Conservation (phyloP, 2,329 filamentous ascomycete genomes). For the Sporothrix euskadiensis region DNA sequence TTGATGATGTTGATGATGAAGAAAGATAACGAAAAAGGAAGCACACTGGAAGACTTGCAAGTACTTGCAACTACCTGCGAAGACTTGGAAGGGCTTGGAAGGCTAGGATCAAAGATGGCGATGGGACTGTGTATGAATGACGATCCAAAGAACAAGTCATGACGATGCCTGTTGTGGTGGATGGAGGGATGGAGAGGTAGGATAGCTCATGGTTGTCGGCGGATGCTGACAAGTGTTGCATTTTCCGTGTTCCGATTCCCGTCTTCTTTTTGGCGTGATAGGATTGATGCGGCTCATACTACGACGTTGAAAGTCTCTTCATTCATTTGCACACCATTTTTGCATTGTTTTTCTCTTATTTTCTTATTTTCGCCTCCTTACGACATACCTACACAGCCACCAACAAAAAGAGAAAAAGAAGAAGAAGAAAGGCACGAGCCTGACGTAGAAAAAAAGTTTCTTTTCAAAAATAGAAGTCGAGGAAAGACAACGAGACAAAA, state of each 20-base stretch:
- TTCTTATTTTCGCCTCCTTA: background rate
- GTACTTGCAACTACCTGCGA: too few species aligned
- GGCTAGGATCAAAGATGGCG: too few species aligned
- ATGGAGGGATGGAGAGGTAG: background rate
- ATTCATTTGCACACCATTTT: background rate
- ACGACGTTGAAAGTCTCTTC: background rate
- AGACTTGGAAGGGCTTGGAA: too few species aligned
- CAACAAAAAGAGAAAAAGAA: background rate
- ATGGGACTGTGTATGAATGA: too few species aligned
- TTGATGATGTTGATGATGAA: background rate
- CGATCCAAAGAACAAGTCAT: background rate
- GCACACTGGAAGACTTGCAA: background rate
- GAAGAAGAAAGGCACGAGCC: background rate
- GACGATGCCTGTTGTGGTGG: background rate
- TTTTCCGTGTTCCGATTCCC: background rate
- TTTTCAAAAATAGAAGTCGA: background rate
- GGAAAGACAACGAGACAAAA: background rate
- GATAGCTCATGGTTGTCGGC: background rate
- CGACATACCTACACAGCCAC: slow-evolving; percentile 4
- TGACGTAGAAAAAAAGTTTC: background rate
- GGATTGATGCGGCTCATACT: background rate
- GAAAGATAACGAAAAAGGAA: background rate
- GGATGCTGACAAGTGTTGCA: background rate
- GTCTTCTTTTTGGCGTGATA: background rate
- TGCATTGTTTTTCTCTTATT: background rate